A percentile compares a stretch with the other conserved stretches of the same genome.
Evolutionary conservation across 169 alveolate species (phyloP).

Genomic region (Plasmodium gonderi): DNA sequence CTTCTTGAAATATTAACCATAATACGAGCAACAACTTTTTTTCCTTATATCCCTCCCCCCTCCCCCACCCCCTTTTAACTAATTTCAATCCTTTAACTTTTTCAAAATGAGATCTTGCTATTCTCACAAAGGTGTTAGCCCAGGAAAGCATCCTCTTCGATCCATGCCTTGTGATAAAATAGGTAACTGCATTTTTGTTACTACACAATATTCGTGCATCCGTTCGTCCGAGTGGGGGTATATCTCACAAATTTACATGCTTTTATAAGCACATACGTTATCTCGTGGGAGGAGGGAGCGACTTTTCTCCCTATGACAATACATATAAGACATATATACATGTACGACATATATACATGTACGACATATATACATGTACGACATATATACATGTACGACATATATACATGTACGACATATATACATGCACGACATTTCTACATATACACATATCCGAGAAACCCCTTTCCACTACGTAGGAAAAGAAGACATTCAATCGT

Average conservation of each 20-base stretch:
- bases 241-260: background rate
- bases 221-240: background rate
- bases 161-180: constrained; percentile 25
- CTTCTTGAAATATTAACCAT: background rate
- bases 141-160: constrained; percentile 49
- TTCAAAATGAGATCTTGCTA: constrained; percentile 61
- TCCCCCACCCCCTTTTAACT: background rate
- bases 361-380: background rate
- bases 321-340: background rate
- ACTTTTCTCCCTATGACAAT: too few relatives aligned
- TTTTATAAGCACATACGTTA: background rate
- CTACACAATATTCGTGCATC: background rate
- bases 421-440: too few relatives aligned
- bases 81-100: background rate
- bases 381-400: too few relatives aligned
- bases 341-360: constrained; percentile 1
- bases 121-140: constrained; percentile 70
- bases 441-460: too few relatives aligned
- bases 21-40: background rate
- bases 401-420: too few relatives aligned
- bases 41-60: background rate
- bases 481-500: constrained; percentile 39
- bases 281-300: too few relatives aligned
- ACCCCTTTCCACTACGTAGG: constrained; percentile 7
- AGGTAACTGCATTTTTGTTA: background rate